Evolutionary conservation across 805 yeast genomes (phyloP), one percentile per base, ranked within the genome.

Genomic region (Torulaspora delbrueckii): DNA sequence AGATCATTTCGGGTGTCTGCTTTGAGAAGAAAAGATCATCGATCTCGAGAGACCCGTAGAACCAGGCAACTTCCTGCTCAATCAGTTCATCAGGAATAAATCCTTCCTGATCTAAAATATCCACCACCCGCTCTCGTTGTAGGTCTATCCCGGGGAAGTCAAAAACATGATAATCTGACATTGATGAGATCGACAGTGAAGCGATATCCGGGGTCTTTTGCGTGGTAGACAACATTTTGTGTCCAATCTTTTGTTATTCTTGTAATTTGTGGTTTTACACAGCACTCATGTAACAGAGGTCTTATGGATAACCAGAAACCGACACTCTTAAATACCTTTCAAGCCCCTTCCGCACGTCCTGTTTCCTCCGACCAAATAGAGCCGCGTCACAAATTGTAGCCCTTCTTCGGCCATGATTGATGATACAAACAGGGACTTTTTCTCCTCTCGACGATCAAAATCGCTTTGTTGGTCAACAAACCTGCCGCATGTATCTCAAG

Each of bases 11-110:
- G 10, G 90, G 84, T 4, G 86, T 72, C 62, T 91, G 96, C 52
- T 84, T 79, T 35, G 93, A 93, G 63, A 91, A 90, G 67, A 86
- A 91, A 25, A 87, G 83, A 61, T 89, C 96, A 62, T 90, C 96
- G 48, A 91, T 88, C 23, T 96, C 96, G 54, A 91, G 74, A 33
- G 78, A 69, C 47, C 84, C 79, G 71, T 93, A 93, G 65, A 91
- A 90, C 95, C 96, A 89, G 48, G 74, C 77, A 6, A 91, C 82
- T 68, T 91, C 98, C 45, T 77, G 73, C 67, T 89, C 96, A 54
- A 91, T 86, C 57, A 88, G 73, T 46, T 78, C 69, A 57, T 86
- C 95, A 8, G 98, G 99, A 50, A 91, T 86, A 61, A 91, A 86
- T 0, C 96, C 98, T 27, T 83, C 79, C 43, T 77, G 74, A 62